Base-by-base conservation (phyloP, 2,329 filamentous ascomycete species). In the Periconia sp. region DNA sequence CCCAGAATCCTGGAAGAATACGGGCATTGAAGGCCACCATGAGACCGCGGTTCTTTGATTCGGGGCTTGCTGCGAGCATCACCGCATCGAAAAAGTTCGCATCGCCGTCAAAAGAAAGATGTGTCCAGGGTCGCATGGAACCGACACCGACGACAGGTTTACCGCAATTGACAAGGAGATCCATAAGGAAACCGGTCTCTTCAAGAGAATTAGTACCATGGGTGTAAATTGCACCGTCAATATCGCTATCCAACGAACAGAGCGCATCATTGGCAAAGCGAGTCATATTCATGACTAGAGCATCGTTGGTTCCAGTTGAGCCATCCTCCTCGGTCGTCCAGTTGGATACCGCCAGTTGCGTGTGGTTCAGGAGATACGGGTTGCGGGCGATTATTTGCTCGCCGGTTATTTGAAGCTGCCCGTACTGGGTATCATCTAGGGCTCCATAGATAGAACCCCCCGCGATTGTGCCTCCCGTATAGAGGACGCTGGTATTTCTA, bases 251-350 rank as follows among this genome's bases (percentile, higher is more conserved):
- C 9, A 43, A 32, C 0, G 57, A 61, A 22, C 60, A 65, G 2
- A 65, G 32, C 2, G 59, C 59, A 24, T 61, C 55, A 25, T 60
- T 40, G 1, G 52, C 53, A 30, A 65, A 65, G 4, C 60, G 50
- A 5, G 60, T 63, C 61, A 65, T 65, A 43, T 65, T 61, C 60
- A 63, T 65, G 19, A 60, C 61, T 1, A 65, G 28, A 4, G 54
- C 51, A 38, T 65, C 61, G 22, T 57, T 59, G 3, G 59, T 63
- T 8, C 60, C 61, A 0, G 60, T 63, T 0, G 59, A 63, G 15
- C 50, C 46, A 17, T 56, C 42, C 7, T 24, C 33, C 22, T 50
- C 23, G 0, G 50, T 47, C 0, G 56, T 62, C 56, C 57, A 64
- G 28, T 64, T 62, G 0, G 61, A 61, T 3, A 64, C 55, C 4